Conservation (phyloP, 371 early-diverging fungal species). For the Rhizopus sp. region DNA sequence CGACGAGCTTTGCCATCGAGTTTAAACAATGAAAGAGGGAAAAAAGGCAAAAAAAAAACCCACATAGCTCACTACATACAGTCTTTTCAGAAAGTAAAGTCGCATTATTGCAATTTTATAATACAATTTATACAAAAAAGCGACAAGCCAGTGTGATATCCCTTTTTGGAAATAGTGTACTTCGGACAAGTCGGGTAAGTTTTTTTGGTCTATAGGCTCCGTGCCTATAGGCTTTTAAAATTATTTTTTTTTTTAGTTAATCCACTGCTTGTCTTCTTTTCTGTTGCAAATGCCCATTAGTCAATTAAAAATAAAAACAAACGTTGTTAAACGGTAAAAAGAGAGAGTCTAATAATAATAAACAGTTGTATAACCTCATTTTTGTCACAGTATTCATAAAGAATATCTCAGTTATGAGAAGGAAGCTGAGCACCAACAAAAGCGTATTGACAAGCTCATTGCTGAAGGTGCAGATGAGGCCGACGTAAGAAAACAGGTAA, state of each 20-base stretch:
- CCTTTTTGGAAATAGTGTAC: too few relatives aligned
- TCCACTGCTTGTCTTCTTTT: background rate
- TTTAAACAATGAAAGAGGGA: too few relatives aligned
- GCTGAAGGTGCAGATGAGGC: constrained; percentile 63
- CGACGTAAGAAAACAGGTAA: constrained; percentile 74
- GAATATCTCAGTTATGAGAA: constrained; percentile 65
- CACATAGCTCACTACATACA: too few relatives aligned
- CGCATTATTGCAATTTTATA: too few relatives aligned
- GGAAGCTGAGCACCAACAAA: constrained; percentile 65
- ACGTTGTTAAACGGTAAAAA: constrained; percentile 65
- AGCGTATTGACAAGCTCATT: constrained; percentile 65
- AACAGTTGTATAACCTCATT: too few relatives aligned
- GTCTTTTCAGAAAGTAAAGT: too few relatives aligned
- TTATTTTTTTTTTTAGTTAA: background rate
- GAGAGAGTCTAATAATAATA: background rate
- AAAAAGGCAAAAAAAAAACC: too few relatives aligned
- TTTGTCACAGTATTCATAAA: constrained; percentile 55
- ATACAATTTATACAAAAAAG: too few relatives aligned
- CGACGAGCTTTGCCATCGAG: too few relatives aligned
- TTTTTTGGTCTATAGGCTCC: too few relatives aligned
- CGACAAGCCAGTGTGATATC: too few relatives aligned
- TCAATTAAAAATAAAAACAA: constrained; percentile 72
- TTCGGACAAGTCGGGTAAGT: too few relatives aligned
- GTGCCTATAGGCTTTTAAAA: background rate
- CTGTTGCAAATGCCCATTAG: constrained; percentile 44